A percentile compares a stretch with the other conserved stretches of the same genome.
phyloP scores from a whole-genome alignment of 345 rosid species.

The Brassica rapa region DNA sequence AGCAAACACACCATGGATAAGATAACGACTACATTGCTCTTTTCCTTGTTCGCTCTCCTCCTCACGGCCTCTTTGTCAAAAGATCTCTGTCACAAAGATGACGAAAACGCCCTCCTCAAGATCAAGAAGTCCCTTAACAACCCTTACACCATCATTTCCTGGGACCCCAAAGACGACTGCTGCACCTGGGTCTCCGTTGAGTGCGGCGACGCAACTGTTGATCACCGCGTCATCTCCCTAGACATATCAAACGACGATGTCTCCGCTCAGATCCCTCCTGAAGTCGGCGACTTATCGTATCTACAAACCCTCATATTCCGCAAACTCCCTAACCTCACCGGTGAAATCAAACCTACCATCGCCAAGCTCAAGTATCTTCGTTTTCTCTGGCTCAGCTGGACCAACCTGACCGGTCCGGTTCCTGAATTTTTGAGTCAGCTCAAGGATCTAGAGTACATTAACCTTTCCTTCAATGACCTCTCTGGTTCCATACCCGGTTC shows the following conservation, averaged over 20 bases:
- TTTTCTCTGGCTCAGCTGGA: conserved; percentile 50
- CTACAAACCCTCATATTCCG: conserved; percentile 40
- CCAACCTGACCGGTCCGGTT: conserved; percentile 53
- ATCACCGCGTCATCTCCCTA: conserved; percentile 59
- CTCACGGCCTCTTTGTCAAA: conserved; percentile 42
- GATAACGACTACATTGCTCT: conserved; percentile 16
- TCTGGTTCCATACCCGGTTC: conserved; percentile 58
- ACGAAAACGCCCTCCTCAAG: conserved; percentile 62
- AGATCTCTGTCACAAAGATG: conserved; percentile 57
- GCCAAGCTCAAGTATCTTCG: conserved; percentile 56
- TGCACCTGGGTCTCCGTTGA: conserved; percentile 65
- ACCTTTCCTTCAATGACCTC: conserved; percentile 59
- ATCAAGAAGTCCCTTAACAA: conserved; percentile 56
- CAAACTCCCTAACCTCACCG: conserved; percentile 58
- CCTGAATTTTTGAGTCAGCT: conserved; percentile 51
- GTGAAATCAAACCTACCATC: conserved; percentile 55
- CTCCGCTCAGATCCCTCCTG: conserved; percentile 52
- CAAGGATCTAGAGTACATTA: conserved; percentile 49
- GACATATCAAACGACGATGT: conserved; percentile 49
- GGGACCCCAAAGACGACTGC: conserved; percentile 67
- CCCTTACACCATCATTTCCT: conserved; percentile 60
- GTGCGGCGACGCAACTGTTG: conserved; percentile 49
- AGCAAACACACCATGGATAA: neutral
- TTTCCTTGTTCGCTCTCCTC: conserved; percentile 21
- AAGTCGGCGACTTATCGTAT: conserved; percentile 61